phyloP scores from a whole-genome alignment of 2,329 filamentous ascomycete species.

The Paraphoma sp. region DNA sequence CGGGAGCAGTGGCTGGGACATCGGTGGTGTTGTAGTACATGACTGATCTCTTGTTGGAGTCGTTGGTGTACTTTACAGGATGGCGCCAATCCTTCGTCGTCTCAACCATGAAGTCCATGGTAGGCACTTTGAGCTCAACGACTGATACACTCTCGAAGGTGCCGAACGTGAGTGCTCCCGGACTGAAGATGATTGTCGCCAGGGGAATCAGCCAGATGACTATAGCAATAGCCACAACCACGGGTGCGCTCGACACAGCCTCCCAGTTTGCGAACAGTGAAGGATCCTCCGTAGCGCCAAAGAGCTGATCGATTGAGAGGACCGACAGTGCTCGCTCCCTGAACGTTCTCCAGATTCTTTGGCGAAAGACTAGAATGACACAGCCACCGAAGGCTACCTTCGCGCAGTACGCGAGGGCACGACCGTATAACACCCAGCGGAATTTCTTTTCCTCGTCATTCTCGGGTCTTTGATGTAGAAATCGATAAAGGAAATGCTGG shows the following conservation, averaged over 20 bases:
- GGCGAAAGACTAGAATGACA: constrained; percentile 39
- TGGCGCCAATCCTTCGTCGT: constrained; percentile 39
- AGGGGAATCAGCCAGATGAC: constrained; percentile 45
- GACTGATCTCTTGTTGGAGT: constrained; percentile 32
- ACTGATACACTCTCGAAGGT: constrained; percentile 24
- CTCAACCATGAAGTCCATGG: constrained; percentile 40
- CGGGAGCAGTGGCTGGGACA: constrained; percentile 11
- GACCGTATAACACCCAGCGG: constrained; percentile 41
- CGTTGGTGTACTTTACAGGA: constrained; percentile 31
- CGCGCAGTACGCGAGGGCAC: constrained; percentile 42
- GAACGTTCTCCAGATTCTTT: constrained; percentile 47
- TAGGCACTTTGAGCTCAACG: constrained; percentile 18
- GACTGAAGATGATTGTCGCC: constrained; percentile 48
- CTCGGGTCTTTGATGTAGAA: constrained; percentile 32
- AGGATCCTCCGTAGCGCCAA: constrained; percentile 43
- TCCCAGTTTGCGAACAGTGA: constrained; percentile 44
- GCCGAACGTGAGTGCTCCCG: constrained; percentile 47
- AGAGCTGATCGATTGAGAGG: constrained; percentile 44
- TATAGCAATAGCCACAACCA: constrained; percentile 34
- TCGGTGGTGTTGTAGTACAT: constrained; percentile 47
- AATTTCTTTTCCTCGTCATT: constrained; percentile 39
- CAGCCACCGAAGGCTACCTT: constrained; percentile 45
- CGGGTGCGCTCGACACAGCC: constrained; percentile 33
- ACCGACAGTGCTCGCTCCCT: constrained; percentile 39
- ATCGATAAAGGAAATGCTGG: constrained; percentile 43